Percentiles rank a stretch among this genome's conserved stretches.
These are phyloP conservation scores for Schoenoplectus tabernaemontani DNA, from an alignment of 202 grass and related monocot genomes.

Conservation along the genomic window DNA sequence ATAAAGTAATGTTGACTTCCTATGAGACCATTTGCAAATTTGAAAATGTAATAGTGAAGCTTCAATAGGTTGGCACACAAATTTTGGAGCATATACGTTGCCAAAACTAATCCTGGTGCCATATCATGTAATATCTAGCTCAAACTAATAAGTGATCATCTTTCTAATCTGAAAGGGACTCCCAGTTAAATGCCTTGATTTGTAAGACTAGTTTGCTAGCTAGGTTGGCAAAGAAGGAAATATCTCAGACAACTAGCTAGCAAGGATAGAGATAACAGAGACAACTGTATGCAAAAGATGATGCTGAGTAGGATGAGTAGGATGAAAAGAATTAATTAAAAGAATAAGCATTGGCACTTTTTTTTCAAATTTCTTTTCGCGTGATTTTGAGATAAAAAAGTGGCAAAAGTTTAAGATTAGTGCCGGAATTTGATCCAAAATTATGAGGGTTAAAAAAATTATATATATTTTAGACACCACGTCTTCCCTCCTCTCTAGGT, in stretches of 20 bases:
- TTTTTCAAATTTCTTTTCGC: background rate
- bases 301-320: conserved; percentile 9
- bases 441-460: no score
- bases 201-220: background rate
- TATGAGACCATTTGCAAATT: background rate
- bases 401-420: background rate
- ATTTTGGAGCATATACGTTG: background rate
- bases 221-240: background rate
- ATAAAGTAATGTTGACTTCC: background rate
- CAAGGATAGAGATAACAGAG: background rate
- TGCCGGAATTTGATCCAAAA: no score
- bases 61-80: background rate
- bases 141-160: background rate
- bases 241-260: conserved; percentile 9
- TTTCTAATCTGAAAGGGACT: background rate
- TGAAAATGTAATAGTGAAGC: background rate
- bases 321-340: background rate
- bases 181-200: background rate
- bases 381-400: background rate
- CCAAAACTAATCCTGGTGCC: background rate
- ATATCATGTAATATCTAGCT: background rate
- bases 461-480: no score
- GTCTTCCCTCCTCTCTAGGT: no score
- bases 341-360: background rate
- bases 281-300: background rate